These are phyloP conservation scores for Meyerozyma sp. DNA, from an alignment of 1,139 yeast genomes.

Conservation along the genomic window DNA sequence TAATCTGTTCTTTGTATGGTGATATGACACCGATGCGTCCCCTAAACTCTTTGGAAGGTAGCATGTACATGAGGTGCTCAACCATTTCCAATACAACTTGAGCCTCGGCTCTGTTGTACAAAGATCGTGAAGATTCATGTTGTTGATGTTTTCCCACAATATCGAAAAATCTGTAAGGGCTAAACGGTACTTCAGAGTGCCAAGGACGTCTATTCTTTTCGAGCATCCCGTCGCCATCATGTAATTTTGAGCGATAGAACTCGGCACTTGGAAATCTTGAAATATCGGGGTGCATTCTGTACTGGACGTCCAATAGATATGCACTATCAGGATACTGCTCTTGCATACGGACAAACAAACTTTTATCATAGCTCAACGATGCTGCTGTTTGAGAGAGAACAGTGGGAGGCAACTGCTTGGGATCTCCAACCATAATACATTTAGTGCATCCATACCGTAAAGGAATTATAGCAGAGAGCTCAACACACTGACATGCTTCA, in stretches of 20 bases:
- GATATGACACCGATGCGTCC: constrained; percentile 88
- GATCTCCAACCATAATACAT: constrained; percentile 99
- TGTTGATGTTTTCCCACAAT: constrained; percentile 61
- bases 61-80: constrained; percentile 44
- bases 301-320: constrained; percentile 84
- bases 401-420: constrained; percentile 97
- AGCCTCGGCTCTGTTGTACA: constrained; percentile 68
- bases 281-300: constrained; percentile 96
- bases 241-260: constrained; percentile 68
- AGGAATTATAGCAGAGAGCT: constrained; percentile 87
- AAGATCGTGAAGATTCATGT: constrained; percentile 60
- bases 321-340: constrained; percentile 55
- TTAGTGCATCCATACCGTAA: constrained; percentile 84
- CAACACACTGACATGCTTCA: constrained; percentile 98
- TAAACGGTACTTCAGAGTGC: constrained; percentile 54
- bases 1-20: constrained; percentile 88
- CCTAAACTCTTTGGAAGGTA: constrained; percentile 49
- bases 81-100: constrained; percentile 67
- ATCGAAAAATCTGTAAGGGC: constrained; percentile 80
- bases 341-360: constrained; percentile 92
- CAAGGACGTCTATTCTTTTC: constrained; percentile 60
- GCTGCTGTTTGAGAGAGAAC: constrained; percentile 81
- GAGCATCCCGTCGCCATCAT: constrained; percentile 72
- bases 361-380: constrained; percentile 75
- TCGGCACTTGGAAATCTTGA: constrained; percentile 81